phyloP scores from a whole-genome alignment of 164 flowering plant genomes.

The Euptelea pleiosperma region DNA sequence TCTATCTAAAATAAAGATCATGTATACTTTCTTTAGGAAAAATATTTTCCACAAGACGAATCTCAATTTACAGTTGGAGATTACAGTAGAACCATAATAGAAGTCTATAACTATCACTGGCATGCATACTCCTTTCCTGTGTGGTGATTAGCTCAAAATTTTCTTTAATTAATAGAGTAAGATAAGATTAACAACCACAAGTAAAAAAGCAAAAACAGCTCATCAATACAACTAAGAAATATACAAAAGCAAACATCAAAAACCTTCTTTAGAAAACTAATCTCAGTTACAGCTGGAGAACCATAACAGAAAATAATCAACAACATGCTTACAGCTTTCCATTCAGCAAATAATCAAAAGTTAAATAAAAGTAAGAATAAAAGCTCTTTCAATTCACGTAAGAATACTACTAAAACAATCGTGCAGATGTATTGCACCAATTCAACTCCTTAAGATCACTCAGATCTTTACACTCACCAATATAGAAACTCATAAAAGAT shows the following conservation, averaged over 20 bases:
- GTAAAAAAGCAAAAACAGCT: not conserved
- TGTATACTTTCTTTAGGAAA: not conserved
- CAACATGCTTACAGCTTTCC: not conserved
- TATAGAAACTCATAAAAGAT: constrained; percentile 76
- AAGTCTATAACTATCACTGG: not conserved
- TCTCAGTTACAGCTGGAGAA: too few relatives aligned
- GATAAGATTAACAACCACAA: not conserved
- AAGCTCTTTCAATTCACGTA: not conserved
- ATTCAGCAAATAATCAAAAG: not conserved
- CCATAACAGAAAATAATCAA: too few relatives aligned
- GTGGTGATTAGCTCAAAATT: not conserved
- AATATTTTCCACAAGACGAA: not conserved
- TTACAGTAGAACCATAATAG: not conserved
- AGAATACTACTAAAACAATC: too few relatives aligned
- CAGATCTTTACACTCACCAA: constrained; percentile 54
- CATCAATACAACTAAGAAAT: not conserved
- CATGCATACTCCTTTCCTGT: not conserved
- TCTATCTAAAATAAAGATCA: too few relatives aligned
- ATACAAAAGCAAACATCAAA: too few relatives aligned
- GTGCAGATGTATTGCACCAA: too few relatives aligned
- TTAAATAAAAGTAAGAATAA: not conserved
- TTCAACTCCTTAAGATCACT: too few relatives aligned
- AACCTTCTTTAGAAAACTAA: too few relatives aligned
- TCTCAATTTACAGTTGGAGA: not conserved
- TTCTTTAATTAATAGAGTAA: not conserved